phyloP scores from a whole-genome alignment of 1,284 basidiomycete species.

The Microbotryomycetes sp. region DNA sequence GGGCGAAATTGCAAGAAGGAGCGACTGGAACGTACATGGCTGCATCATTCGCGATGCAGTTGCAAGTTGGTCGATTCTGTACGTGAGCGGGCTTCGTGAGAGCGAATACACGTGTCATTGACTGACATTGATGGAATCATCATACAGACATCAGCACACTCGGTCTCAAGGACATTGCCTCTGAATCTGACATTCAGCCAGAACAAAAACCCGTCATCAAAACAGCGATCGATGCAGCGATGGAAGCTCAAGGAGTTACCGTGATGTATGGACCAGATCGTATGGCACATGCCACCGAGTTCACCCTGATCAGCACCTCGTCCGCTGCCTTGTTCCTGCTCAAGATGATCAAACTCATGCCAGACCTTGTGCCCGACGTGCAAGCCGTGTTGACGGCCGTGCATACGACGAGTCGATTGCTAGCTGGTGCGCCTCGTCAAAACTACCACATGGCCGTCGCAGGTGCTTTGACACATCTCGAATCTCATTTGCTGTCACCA shows the following conservation, averaged over 20 bases:
- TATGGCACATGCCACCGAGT: constrained; percentile 22
- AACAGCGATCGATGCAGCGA: constrained; percentile 21
- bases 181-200: constrained; percentile 20
- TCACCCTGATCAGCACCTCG: constrained; percentile 25
- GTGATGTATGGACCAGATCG: constrained; percentile 4
- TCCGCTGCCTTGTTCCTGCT: constrained; percentile 29
- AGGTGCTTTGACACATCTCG: constrained; percentile 20
- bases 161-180: constrained; percentile 24
- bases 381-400: constrained; percentile 18
- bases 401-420: constrained; percentile 10
- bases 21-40: constrained; percentile 14
- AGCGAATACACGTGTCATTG: background rate
- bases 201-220: constrained; percentile 15
- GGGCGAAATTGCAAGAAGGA: constrained; percentile 16
- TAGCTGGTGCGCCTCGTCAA: constrained; percentile 11
- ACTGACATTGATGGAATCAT: background rate
- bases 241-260: constrained; percentile 13
- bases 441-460: constrained; percentile 18
- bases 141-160: constrained; percentile 3
- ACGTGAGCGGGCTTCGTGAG: background rate
- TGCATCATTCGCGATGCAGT: constrained; percentile 14
- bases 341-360: constrained; percentile 33
- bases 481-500: constrained; percentile 8
- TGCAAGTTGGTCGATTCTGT: background rate
- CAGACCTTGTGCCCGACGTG: constrained; percentile 1